phyloP scores from a whole-genome alignment of 208 protist genomes.

The Trypanosoma theileri region DNA sequence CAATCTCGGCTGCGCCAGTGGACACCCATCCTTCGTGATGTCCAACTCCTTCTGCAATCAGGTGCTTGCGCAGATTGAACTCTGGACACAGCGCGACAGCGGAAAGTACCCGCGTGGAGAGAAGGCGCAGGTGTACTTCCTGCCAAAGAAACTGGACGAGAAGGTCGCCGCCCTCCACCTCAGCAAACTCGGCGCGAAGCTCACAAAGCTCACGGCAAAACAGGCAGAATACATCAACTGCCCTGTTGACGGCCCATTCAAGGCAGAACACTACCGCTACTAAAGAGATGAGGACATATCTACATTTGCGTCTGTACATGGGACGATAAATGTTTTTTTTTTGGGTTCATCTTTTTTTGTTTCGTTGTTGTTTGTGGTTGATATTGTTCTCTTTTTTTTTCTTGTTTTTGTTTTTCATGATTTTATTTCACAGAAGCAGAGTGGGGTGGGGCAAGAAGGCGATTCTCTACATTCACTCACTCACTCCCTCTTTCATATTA shows the following conservation, averaged over 20 bases:
- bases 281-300: slow-evolving; percentile 63
- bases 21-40: slow-evolving; percentile 99
- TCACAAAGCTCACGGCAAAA: slow-evolving; percentile 94
- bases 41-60: slow-evolving; percentile 99
- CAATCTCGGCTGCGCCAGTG: slow-evolving; percentile 99
- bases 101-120: slow-evolving; percentile 94
- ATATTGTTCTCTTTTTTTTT: too few species aligned
- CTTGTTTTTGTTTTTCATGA: too few species aligned
- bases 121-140: slow-evolving; percentile 94
- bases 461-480: too few species aligned
- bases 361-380: too few species aligned
- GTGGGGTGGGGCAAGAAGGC: too few species aligned
- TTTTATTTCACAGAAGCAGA: too few species aligned
- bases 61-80: slow-evolving; percentile 98
- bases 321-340: too few species aligned
- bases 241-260: slow-evolving; percentile 96
- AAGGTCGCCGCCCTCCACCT: slow-evolving; percentile 99
- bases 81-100: slow-evolving; percentile 93
- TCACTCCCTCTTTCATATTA: too few species aligned
- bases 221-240: slow-evolving; percentile 99
- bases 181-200: slow-evolving; percentile 95
- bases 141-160: slow-evolving; percentile 99
- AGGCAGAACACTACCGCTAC: slow-evolving; percentile 98
- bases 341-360: too few species aligned
- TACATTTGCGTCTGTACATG: too few species aligned